phyloP scores from a whole-genome alignment of 805 yeast species.

The Cyberlindnera japonica region DNA sequence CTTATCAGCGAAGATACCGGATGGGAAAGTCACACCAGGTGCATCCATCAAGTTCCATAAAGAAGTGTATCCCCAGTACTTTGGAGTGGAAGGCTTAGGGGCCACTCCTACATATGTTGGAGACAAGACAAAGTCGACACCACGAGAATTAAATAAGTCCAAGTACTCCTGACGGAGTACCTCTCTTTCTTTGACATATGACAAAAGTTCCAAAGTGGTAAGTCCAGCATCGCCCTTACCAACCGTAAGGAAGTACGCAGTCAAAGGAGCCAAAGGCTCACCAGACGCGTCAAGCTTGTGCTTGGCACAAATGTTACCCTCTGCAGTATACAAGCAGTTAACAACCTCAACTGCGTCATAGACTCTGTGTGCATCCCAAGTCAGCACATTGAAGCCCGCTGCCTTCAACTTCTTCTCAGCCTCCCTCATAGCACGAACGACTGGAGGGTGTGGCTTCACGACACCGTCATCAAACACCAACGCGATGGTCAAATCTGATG shows the following conservation, averaged over 20 bases:
- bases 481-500: constrained; percentile 51
- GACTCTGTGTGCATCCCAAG: constrained; percentile 55
- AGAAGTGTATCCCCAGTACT: constrained; percentile 79
- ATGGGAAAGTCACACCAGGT: constrained; percentile 62
- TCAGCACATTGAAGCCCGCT: constrained; percentile 56
- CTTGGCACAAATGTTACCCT: constrained; percentile 60
- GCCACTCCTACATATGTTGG: constrained; percentile 71
- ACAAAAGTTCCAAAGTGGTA: constrained; percentile 50
- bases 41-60: constrained; percentile 68
- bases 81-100: constrained; percentile 58
- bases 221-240: constrained; percentile 53
- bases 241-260: constrained; percentile 55
- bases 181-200: constrained; percentile 54
- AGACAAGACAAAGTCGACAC: constrained; percentile 61
- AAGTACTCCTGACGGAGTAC: constrained; percentile 54
- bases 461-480: constrained; percentile 59
- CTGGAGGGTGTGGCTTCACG: constrained; percentile 66
- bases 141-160: constrained; percentile 46
- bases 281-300: constrained; percentile 55
- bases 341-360: constrained; percentile 58
- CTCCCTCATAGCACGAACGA: constrained; percentile 50
- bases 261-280: constrained; percentile 65
- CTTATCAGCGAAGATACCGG: constrained; percentile 40
- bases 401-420: constrained; percentile 50
- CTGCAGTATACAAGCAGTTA: constrained; percentile 52